Base-by-base conservation (phyloP, 2,329 filamentous ascomycete genomes). In the Plectosphaerella sp. region DNA sequence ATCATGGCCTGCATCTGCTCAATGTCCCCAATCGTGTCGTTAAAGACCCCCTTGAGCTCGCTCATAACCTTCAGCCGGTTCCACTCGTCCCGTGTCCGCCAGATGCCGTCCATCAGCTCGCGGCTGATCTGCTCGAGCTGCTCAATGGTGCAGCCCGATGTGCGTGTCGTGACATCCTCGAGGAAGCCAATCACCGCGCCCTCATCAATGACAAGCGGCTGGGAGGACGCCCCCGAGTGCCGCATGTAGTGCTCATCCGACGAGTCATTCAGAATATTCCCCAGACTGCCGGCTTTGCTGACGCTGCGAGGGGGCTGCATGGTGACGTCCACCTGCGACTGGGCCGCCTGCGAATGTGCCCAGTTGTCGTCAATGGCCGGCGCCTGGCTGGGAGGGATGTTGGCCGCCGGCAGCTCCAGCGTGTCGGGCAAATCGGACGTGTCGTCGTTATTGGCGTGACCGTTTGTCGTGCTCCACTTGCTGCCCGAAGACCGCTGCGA, bases 61-160 rank as follows among this genome's bases (percentile, higher is more conserved):
- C 72, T 73, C 14, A 86, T 77, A 14, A 96, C 91, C 60, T 79
- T 78, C 61, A 84, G 86, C 43, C 94, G 83, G 69, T 99, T 94
- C 83, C 89, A 94, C 62, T 95, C 86, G 47, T 83, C 79, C 48
- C 91, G 81, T 54, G 80, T 81, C 55, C 78, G 79, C 94, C 94
- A 99, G 45, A 97, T 81, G 57, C 86, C 84, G 55, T 93, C 88
- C 93, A 97, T 97, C 57, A 97, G 75, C 59, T 87, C 84, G 8
- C 91, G 87, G 67, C 92, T 92, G 66, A 97, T 86, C 69, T 97
- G 93, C 74, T 97, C 93, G 18, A 99, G 75, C 68, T 99, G 93
- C 71, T 99, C 94, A 49, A 99, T 89, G 0, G 87, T 89, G 67
- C 89, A 89, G 1, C 89, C 90, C 18, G 83, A 86, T 2, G 89